Conservation (phyloP, 2,329 filamentous ascomycete species). For the Botrytis fabae region DNA sequence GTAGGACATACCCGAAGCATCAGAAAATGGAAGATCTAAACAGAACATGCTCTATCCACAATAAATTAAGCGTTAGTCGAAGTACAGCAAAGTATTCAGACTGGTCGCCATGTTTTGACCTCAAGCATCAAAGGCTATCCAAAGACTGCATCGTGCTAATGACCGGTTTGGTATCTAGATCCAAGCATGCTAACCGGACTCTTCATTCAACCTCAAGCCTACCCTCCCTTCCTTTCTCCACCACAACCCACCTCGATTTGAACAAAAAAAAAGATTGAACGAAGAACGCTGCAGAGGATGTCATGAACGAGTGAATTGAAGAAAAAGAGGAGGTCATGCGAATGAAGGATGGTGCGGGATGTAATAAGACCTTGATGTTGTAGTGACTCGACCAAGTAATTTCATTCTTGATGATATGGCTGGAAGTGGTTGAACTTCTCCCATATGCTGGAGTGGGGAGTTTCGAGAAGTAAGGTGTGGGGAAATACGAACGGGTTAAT, state of each 20-base stretch:
- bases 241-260: not conserved
- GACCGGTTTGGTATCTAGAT: not conserved
- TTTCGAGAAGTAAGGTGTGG: not conserved
- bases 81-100: not conserved
- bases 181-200: not conserved
- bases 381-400: constrained; percentile 3
- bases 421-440: not conserved
- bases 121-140: not conserved
- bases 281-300: not conserved
- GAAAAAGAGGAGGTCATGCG: constrained; percentile 5
- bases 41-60: not conserved
- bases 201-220: not conserved
- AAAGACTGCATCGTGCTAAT: not conserved
- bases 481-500: not conserved
- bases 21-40: not conserved
- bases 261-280: not conserved
- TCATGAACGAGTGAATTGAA: not conserved
- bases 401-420: not conserved
- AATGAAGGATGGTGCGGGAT: not conserved
- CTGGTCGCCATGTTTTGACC: not conserved
- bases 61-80: not conserved
- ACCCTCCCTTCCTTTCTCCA: not conserved
- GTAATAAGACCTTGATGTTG: not conserved
- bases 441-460: not conserved
- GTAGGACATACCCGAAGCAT: not conserved